Percentiles rank a stretch among this genome's conserved stretches.
Conservation (phyloP, 495 filamentous ascomycete species). For the Aspergillus bridgeri region DNA sequence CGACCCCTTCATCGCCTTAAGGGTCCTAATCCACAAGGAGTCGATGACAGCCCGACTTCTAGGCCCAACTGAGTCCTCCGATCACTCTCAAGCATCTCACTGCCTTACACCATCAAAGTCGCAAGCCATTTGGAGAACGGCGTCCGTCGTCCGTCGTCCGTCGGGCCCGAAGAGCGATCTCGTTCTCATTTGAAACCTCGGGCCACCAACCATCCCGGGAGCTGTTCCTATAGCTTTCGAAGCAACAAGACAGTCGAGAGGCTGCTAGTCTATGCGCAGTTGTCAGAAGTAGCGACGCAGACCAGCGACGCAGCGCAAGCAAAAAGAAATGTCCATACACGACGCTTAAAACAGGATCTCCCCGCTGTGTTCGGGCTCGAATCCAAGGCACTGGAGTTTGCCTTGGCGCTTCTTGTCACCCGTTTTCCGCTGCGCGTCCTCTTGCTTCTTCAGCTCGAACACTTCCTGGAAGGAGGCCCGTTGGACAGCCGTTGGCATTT, state of each 20-base stretch:
- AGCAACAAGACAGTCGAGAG: background rate
- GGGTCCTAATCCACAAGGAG: background rate
- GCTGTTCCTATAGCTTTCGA: background rate
- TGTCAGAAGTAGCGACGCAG: background rate
- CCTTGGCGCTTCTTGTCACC: constrained; percentile 66
- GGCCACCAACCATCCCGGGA: background rate
- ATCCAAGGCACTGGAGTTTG: constrained; percentile 71
- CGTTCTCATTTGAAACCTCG: background rate
- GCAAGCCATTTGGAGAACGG: background rate
- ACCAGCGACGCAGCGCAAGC: background rate
- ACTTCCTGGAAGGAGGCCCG: constrained; percentile 67
- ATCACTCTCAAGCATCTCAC: background rate
- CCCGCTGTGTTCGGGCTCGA: constrained; percentile 81
- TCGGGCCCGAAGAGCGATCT: background rate
- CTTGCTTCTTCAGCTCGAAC: constrained; percentile 66
- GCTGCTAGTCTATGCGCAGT: background rate
- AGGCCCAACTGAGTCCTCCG: background rate
- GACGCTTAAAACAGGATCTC: constrained; percentile 61
- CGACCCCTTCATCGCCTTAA: background rate
- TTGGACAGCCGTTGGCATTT: constrained; percentile 67
- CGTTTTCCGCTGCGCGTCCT: constrained; percentile 61
- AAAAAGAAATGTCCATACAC: background rate
- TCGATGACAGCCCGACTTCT: background rate
- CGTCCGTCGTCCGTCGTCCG: too few relatives aligned
- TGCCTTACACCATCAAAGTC: background rate